Percentiles rank a stretch among this genome's conserved stretches.
Conservation (phyloP, 371 early-diverging fungal species). For the Mortierella polycephala region DNA sequence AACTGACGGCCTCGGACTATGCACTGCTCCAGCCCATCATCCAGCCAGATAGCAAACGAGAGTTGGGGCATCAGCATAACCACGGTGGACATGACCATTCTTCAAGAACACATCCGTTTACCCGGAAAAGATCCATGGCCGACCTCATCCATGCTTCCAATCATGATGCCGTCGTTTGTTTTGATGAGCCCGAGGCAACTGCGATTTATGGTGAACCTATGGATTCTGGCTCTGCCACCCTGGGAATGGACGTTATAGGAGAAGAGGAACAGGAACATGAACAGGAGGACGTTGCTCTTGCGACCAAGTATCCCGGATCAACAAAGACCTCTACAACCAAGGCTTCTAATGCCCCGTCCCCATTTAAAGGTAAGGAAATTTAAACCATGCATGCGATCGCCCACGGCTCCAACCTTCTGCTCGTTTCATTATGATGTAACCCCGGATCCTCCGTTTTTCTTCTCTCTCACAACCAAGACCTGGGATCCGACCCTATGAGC, state of each 20-base stretch:
- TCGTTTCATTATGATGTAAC: neutral
- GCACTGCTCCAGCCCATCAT: constrained; percentile 40
- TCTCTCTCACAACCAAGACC: neutral
- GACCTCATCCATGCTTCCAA: constrained; percentile 20
- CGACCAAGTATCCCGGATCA: constrained; percentile 16
- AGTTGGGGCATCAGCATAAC: neutral
- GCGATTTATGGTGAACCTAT: constrained; percentile 26
- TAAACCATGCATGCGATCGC: too few species aligned
- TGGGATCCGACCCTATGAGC: neutral
- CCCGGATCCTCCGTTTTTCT: neutral
- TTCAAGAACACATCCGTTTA: constrained; percentile 3
- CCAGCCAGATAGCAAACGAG: constrained; percentile 17
- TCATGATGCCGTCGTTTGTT: constrained; percentile 8
- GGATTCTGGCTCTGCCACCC: constrained; percentile 16
- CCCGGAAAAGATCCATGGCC: constrained; percentile 22
- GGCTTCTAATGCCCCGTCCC: neutral
- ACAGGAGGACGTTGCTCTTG: neutral
- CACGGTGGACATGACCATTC: neutral
- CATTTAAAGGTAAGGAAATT: neutral
- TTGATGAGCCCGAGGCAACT: constrained; percentile 28
- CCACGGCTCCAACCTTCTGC: too few species aligned
- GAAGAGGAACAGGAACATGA: neutral
- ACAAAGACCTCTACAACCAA: neutral
- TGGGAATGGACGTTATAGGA: constrained; percentile 5
- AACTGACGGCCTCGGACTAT: constrained; percentile 20